Percentiles rank a stretch among this genome's conserved stretches.
These are phyloP conservation scores for Themeda triandra DNA, from an alignment of 176 grass and related monocot species.

Conservation along the genomic window DNA sequence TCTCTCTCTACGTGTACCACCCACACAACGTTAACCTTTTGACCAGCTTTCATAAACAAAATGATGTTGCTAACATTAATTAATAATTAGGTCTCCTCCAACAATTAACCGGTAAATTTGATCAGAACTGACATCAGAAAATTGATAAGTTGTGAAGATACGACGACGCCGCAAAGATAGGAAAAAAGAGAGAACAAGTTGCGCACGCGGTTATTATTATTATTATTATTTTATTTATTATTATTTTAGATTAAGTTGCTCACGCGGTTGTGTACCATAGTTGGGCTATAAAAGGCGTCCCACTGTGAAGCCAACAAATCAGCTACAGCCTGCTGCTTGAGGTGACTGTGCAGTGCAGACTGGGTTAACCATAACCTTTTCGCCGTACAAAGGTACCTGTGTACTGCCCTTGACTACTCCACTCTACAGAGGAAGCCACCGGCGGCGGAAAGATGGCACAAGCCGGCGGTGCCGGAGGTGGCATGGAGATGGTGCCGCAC, in stretches of 20 bases:
- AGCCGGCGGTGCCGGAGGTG: neutral
- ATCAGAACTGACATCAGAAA: neutral
- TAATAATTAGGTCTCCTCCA: neutral
- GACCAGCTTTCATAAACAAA: neutral
- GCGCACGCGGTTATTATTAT: neutral
- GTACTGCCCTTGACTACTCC: neutral
- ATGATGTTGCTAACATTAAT: neutral
- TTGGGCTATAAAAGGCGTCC: slow-evolving; percentile 17
- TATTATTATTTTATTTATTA: too few species aligned
- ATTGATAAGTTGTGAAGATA: neutral
- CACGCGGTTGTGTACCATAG: neutral
- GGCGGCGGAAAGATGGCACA: neutral
- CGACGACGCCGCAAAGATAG: neutral
- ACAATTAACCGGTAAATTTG: neutral
- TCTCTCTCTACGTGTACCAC: neutral
- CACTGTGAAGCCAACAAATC: neutral
- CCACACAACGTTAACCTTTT: neutral
- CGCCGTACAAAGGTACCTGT: neutral
- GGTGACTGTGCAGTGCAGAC: neutral
- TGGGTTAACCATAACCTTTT: neutral
- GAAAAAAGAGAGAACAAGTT: neutral
- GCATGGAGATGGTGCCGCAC: slow-evolving; percentile 18
- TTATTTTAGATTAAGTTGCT: too few species aligned
- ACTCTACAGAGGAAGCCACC: neutral
- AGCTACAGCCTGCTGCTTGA: neutral